Conservation (phyloP, 148 eudicot genomes). For the Silene conica region DNA sequence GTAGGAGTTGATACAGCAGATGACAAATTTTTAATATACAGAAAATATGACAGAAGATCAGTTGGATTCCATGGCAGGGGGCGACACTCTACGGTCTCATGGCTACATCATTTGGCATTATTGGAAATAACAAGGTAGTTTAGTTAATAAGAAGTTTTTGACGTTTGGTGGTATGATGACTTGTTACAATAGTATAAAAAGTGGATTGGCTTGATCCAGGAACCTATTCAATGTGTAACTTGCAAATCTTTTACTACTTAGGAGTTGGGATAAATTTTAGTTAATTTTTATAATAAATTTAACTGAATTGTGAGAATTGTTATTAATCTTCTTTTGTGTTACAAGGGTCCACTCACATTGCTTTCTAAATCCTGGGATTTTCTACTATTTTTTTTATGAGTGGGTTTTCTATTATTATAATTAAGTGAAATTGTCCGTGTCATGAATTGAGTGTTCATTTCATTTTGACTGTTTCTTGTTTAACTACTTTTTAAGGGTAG, state of each 20-base stretch:
- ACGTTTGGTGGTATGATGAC: not conserved
- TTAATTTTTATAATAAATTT: not conserved
- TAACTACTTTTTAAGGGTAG: not conserved
- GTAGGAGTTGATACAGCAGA: constrained; percentile 96
- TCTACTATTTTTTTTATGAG: not conserved
- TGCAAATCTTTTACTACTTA: not conserved
- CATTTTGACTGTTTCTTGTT: not conserved
- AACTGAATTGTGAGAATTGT: too few species aligned
- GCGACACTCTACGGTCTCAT: constrained; percentile 90
- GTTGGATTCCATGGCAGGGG: constrained; percentile 97
- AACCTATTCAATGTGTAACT: not conserved
- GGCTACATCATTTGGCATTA: constrained; percentile 87
- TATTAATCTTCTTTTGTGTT: not conserved
- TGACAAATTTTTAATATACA: constrained; percentile 96
- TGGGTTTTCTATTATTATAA: not conserved
- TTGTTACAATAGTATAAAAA: not conserved
- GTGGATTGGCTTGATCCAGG: not conserved
- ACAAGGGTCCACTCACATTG: not conserved
- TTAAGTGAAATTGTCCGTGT: not conserved
- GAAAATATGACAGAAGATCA: constrained; percentile 99
- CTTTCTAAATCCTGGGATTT: not conserved
- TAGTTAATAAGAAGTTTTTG: not conserved
- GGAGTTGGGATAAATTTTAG: not conserved
- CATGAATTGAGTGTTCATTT: not conserved
- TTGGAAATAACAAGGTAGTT: constrained; percentile 96